Evolutionary conservation across 2,329 filamentous ascomycete species (phyloP), one percentile per base, ranked within the genome.

Genomic region (Aspergillus brasiliensis): DNA sequence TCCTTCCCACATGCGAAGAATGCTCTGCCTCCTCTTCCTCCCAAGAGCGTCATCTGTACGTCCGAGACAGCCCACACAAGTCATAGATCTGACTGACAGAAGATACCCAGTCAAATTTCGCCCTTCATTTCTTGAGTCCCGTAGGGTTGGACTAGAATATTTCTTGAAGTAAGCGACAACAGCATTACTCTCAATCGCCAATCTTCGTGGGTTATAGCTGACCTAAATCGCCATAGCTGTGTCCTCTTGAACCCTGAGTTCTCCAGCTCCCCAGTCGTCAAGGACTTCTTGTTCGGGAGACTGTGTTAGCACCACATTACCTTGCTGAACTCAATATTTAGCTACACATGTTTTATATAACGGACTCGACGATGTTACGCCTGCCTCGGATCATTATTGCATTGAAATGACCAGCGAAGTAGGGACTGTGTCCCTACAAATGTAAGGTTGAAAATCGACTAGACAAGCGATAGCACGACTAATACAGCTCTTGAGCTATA

Each of bases 181-280:
- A 10, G 23, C n/a, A 23, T 23, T 13, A 4, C 10, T 23, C 8
- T 31, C 8, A 17, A 4, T 52, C 58, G 60, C 57, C 64, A 60
- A 64, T 61, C 8, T 71, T 19, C 3, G n/a, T 13, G 23, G 31
- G 5, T 34, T 5, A 34, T 34, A 23, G 40, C 59, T 63, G 48
- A 63, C 56, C 42, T 46, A 2, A 7, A 31, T 19, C 25, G 4
- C 25, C 17, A 17, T 51, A 96, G 92, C 73, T 97, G 93, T 78
- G 88, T 97, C 62, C 79, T 98, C 65, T 80, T 97, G 28, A 97
- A 97, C 75, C 94, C 94, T 0, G 92, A 97, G 75, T 97, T 97
- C 72, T 91, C 92, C 34, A 90, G 91, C 10, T 95, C 91, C n/a
- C 91, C 92, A 0, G 87, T 97, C 2, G 82, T 97, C 46, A 96